Evolutionary conservation across 495 filamentous ascomycete genomes (phyloP), one percentile per base, ranked within the genome.

Genomic region (Penicillium coffeae): DNA sequence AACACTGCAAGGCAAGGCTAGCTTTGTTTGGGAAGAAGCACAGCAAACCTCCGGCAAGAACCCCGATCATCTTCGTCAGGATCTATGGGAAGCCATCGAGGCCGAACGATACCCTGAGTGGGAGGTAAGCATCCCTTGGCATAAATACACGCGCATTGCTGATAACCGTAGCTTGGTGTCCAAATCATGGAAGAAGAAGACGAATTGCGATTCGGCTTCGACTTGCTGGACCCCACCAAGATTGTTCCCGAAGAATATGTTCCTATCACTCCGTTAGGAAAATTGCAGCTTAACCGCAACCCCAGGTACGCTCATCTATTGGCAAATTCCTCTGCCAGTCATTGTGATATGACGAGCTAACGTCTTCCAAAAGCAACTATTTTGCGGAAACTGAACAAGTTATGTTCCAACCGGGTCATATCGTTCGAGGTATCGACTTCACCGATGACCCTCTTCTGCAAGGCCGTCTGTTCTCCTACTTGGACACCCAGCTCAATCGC

Each of bases 311-410:
- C n/a, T n/a, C n/a, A n/a, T n/a, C n/a, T n/a, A n/a, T n/a, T n/a
- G n/a, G n/a, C n/a, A n/a, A n/a, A n/a, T n/a, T n/a, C n/a, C n/a
- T n/a, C n/a, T n/a, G n/a, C n/a, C n/a, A n/a, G n/a, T n/a, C n/a
- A n/a, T n/a, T n/a, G n/a, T n/a, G n/a, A n/a, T n/a, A n/a, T n/a
- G n/a, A n/a, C n/a, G n/a, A n/a, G n/a, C n/a, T n/a, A n/a, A n/a
- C n/a, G n/a, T n/a, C n/a, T n/a, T n/a, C n/a, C n/a, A n/a, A n/a
- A n/a, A n/a, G 62, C 22, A 89, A 90, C 67, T 90, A 85, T 72
- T 90, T 90, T 60, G 85, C 87, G 8, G 87, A 89, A 62, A 86
- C 84, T 0, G 87, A 89, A 63, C 84, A 88, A 62, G 65, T 80
- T 56, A 83, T 83, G 79, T 61, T 64, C 49, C 69, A 73, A 58